Conservation (phyloP, 352 stramenopile genomes). For the Thraustotheca clavata region DNA sequence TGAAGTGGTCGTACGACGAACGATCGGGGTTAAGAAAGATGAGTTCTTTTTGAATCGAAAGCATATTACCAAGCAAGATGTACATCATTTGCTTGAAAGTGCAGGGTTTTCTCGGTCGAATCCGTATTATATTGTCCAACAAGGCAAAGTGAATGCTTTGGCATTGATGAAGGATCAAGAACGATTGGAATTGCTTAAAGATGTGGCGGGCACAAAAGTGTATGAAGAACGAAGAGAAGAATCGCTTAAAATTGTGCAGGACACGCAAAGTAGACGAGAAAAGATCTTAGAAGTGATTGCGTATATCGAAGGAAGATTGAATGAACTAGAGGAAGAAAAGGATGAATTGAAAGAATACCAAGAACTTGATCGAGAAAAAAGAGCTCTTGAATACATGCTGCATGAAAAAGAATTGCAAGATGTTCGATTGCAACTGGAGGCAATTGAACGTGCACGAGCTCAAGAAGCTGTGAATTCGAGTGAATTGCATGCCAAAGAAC, state of each 20-base stretch:
- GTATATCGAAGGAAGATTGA: conserved; percentile 92
- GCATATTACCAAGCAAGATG: conserved; percentile 96
- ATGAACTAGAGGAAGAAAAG: conserved; percentile 98
- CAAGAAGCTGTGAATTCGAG: conserved; percentile 41
- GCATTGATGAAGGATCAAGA: conserved; percentile 98
- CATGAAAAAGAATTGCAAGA: conserved; percentile 79
- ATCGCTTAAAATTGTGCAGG: conserved; percentile 95
- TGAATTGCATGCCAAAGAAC: conserved; percentile 63
- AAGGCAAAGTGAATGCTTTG: conserved; percentile 98
- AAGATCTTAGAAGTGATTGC: conserved; percentile 95
- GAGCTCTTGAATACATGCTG: conserved; percentile 97
- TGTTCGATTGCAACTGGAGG: conserved; percentile 51
- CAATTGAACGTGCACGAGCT: conserved; percentile 53
- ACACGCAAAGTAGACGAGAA: conserved; percentile 90
- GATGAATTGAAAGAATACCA: conserved; percentile 95
- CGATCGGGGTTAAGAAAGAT: conserved; percentile 99
- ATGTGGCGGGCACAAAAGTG: conserved; percentile 97
- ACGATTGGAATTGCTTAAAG: conserved; percentile 96
- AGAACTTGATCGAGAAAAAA: conserved; percentile 90
- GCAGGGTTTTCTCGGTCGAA: conserved; percentile 98
- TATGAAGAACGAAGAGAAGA: conserved; percentile 98
- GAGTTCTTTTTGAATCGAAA: conserved; percentile 99
- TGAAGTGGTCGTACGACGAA: conserved; percentile 94
- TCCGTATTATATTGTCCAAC: conserved; percentile 99
- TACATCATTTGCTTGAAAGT: conserved; percentile 97